These are phyloP conservation scores for Starmerella bombicola DNA, from an alignment of 805 yeast species.

Conservation along the genomic window DNA sequence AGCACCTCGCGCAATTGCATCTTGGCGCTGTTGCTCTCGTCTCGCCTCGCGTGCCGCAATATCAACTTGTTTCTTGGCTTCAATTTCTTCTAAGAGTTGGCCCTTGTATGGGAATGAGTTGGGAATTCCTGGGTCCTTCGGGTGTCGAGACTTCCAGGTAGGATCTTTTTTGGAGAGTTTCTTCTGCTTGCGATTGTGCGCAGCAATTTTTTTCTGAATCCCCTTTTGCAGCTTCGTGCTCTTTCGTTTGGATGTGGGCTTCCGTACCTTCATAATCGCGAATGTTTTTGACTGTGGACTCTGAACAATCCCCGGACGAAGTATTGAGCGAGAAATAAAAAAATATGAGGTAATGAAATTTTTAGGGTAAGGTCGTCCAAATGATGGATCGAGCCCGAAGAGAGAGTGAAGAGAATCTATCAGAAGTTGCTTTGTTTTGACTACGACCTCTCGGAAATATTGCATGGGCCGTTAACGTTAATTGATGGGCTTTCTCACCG, in stretches of 20 bases:
- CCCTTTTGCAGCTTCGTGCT: slow-evolving; percentile 94
- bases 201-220: slow-evolving; percentile 87
- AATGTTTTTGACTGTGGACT: too few species aligned
- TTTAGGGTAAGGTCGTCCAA: slow-evolving; percentile 2
- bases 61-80: slow-evolving; percentile 39
- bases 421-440: too few species aligned
- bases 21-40: slow-evolving; percentile 29
- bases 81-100: slow-evolving; percentile 47
- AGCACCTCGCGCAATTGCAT: slow-evolving; percentile 31
- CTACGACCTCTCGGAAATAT: too few species aligned
- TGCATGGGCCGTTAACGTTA: too few species aligned
- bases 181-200: slow-evolving; percentile 74
- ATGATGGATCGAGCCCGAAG: not conserved
- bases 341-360: slow-evolving; percentile 9
- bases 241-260: slow-evolving; percentile 46
- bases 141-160: slow-evolving; percentile 79
- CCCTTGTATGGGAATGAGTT: slow-evolving; percentile 90
- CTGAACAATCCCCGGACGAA: too few species aligned
- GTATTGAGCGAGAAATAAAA: slow-evolving; percentile 1
- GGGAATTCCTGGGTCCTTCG: slow-evolving; percentile 92
- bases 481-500: too few species aligned
- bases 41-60: slow-evolving; percentile 31
- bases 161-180: slow-evolving; percentile 76
- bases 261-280: slow-evolving; percentile 23
- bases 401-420: too few species aligned